Evolutionary conservation across 1,139 yeast species (phyloP).

Genomic region (Hanseniaspora gamundiae): DNA sequence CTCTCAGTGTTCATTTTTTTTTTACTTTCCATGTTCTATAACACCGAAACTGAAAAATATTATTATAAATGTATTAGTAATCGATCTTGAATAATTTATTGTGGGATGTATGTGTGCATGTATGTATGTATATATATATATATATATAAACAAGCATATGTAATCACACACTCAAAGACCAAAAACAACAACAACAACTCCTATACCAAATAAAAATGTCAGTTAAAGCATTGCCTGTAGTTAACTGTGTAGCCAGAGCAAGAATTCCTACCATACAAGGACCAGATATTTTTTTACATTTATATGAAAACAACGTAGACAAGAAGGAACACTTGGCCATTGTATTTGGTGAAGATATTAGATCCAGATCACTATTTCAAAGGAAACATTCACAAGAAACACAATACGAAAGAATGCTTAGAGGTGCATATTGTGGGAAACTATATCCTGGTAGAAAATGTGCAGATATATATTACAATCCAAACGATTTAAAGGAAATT

Average conservation of each 20-base stretch:
- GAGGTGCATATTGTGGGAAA: slow-evolving; percentile 92
- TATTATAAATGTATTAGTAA: no score
- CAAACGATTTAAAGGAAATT: slow-evolving; percentile 31
- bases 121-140: no score
- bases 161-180: neutral
- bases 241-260: slow-evolving; percentile 89
- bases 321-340: slow-evolving; percentile 92
- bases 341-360: slow-evolving; percentile 85
- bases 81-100: no score
- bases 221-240: slow-evolving; percentile 36
- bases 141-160: neutral
- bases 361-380: slow-evolving; percentile 62
- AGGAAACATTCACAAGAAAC: slow-evolving; percentile 50
- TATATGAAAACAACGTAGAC: slow-evolving; percentile 78
- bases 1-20: no score
- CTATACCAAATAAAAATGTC: neutral
- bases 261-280: slow-evolving; percentile 25
- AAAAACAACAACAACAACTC: neutral
- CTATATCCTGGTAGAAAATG: slow-evolving; percentile 70
- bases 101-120: no score
- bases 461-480: slow-evolving; percentile 36
- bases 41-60: no score
- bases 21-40: no score
- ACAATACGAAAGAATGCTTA: slow-evolving; percentile 86
- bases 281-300: slow-evolving; percentile 82